Evolutionary conservation across 2,329 filamentous ascomycete genomes (phyloP).

Genomic region (Paraphaeosphaeria minitans): DNA sequence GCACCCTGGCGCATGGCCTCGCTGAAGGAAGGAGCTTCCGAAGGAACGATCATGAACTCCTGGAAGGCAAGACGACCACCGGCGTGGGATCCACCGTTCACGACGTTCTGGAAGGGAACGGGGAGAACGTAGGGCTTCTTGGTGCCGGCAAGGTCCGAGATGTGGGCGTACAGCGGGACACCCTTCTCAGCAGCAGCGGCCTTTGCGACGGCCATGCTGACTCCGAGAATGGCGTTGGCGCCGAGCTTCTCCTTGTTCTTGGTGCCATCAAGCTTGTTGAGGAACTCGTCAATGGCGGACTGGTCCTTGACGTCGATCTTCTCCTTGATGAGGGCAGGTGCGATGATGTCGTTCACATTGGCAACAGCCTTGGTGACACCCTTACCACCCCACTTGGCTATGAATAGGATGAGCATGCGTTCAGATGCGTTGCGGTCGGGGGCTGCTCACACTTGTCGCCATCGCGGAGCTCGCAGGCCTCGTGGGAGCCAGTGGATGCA

Average conservation of each 20-base stretch:
- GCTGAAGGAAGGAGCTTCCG: constrained; percentile 82
- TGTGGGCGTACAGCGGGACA: constrained; percentile 63
- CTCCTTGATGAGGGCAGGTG: constrained; percentile 60
- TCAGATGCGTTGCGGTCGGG: neutral
- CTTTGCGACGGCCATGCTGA: constrained; percentile 64
- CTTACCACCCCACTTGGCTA: constrained; percentile 58
- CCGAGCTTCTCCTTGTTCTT: constrained; percentile 63
- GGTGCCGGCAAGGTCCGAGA: constrained; percentile 59
- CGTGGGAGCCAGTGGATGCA: constrained; percentile 75
- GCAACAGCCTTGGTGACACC: constrained; percentile 61
- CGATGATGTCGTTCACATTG: constrained; percentile 62
- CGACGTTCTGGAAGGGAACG: constrained; percentile 56
- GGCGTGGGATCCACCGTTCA: constrained; percentile 84
- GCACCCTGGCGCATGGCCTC: constrained; percentile 96
- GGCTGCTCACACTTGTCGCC: constrained; percentile 49
- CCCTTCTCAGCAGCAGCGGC: constrained; percentile 61
- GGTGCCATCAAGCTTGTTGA: constrained; percentile 61
- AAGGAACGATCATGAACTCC: constrained; percentile 61
- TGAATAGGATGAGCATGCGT: neutral
- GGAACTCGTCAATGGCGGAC: constrained; percentile 58
- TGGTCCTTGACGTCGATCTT: constrained; percentile 61
- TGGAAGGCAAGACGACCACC: constrained; percentile 80
- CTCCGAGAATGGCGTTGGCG: constrained; percentile 65
- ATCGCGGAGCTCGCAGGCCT: constrained; percentile 61
- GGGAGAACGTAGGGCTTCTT: constrained; percentile 62